Evolutionary conservation across 1,284 basidiomycete genomes (phyloP), one percentile per base, ranked within the genome.

Genomic region (Cystobasidiaceae sp.): DNA sequence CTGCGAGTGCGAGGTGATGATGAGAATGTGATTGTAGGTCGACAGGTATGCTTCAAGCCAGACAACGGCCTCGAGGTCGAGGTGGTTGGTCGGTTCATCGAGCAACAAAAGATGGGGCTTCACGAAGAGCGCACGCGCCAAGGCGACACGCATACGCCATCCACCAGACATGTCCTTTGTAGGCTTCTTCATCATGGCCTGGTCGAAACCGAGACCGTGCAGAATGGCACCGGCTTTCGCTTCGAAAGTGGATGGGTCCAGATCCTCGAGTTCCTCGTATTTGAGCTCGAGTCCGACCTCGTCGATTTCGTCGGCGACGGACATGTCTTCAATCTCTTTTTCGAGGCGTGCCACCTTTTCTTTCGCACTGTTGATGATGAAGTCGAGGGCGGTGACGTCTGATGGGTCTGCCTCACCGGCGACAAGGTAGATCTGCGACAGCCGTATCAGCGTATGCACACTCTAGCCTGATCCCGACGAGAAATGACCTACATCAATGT

Each of bases 141-240:
- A 86, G 15, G 96, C 90, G 67, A 98, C 93, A 77, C 96, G 87
- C 94, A 97, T 97, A 69, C 94, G 84, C 94, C 94, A 97, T 75
- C 93, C 93, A 84, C 93, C 94, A 74, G 86, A 89, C 91, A 98
- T 96, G 78, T 97, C 94, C 80, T 93, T 94, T 59, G 94, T 97
- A 15, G 93, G 89, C 78, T 90, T 91, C 77, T 83, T 84, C 93
- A 97, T 97, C 94, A 97, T 97, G 64, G 81, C 77, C 74, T 84
- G 83, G 64, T 82, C 83, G 82, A 98, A 98, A 25, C 94, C 94
- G 44, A 98, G 85, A 86, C 94, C 96, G 75, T 96, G 90, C 32
- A 98, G 84, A 75, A 98, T 96, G 72, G 89, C 89, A 67, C 89
- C 90, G 4, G 96, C 94, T 80, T 97, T 97, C 57, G 87, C 85